These are phyloP conservation scores for Apium graveolens DNA, from an alignment of 129 eudicot genomes.

Conservation along the genomic window DNA sequence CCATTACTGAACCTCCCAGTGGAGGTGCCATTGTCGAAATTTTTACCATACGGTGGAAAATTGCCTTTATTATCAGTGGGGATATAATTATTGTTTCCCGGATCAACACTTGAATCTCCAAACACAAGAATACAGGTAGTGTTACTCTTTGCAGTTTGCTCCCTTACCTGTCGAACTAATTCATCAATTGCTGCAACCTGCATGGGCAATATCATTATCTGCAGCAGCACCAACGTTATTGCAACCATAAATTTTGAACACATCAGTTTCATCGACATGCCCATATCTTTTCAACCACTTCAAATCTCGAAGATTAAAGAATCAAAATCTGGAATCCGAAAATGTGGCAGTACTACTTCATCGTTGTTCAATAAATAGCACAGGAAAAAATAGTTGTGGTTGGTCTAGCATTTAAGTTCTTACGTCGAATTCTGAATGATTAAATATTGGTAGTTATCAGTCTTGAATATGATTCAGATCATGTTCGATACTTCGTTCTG, in stretches of 20 bases:
- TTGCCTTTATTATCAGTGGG: conserved; percentile 40
- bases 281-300: neutral
- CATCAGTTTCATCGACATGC: neutral
- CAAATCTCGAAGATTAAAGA: neutral
- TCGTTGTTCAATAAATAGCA: neutral
- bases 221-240: conserved; percentile 10
- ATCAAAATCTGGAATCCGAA: neutral
- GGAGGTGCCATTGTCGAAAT: conserved; percentile 34
- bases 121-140: conserved; percentile 47
- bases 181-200: conserved; percentile 14
- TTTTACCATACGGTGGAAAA: conserved; percentile 63
- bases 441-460: neutral
- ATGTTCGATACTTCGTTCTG: neutral
- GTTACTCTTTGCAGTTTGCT: conserved; percentile 31
- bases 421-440: neutral
- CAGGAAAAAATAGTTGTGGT: neutral
- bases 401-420: conserved; percentile 1
- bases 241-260: neutral
- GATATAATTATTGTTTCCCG: conserved; percentile 54
- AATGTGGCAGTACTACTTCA: neutral
- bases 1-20: conserved; percentile 82
- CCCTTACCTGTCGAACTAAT: conserved; percentile 17
- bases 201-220: neutral
- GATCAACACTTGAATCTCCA: conserved; percentile 77
- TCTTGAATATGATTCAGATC: neutral